These are phyloP conservation scores for Abelmoschus esculentus DNA, from an alignment of 345 rosid species.

Conservation along the genomic window DNA sequence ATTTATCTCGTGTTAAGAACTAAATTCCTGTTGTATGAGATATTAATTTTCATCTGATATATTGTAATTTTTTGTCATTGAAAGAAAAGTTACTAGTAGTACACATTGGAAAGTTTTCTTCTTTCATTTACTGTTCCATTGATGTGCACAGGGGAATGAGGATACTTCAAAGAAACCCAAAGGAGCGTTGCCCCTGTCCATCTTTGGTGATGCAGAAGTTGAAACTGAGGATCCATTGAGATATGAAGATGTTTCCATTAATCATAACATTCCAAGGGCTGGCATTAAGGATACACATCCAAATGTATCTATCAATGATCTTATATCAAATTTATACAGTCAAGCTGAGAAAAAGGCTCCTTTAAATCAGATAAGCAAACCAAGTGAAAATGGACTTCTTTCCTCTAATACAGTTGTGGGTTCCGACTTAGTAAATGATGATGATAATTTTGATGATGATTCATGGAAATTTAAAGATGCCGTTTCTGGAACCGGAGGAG, in stretches of 20 bases:
- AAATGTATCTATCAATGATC: conserved; percentile 49
- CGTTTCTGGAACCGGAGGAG: conserved; percentile 22
- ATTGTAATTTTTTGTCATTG: not conserved
- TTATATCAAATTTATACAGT: conserved; percentile 68
- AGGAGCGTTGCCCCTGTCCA: conserved; percentile 54
- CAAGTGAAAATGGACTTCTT: conserved; percentile 26
- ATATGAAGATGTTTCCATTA: conserved; percentile 31
- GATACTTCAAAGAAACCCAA: conserved; percentile 27
- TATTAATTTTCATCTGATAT: not conserved
- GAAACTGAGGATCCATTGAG: conserved; percentile 34
- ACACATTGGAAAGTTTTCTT: conserved; percentile 5
- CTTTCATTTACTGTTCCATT: not conserved
- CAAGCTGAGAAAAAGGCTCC: conserved; percentile 43
- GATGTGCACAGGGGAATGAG: conserved; percentile 32
- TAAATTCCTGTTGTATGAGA: not conserved
- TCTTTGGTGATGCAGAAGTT: conserved; percentile 50
- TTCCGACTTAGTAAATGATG: conserved; percentile 33
- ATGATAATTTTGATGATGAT: too few species aligned
- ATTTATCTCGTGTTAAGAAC: not conserved
- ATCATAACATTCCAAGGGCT: conserved; percentile 18
- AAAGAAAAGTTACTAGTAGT: not conserved
- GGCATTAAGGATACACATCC: conserved; percentile 27
- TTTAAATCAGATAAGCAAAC: conserved; percentile 22
- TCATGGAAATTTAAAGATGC: conserved; percentile 72
- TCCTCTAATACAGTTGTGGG: conserved; percentile 18